Conservation (phyloP, 768 basidiomycete species). For the Pisolithus albus region DNA sequence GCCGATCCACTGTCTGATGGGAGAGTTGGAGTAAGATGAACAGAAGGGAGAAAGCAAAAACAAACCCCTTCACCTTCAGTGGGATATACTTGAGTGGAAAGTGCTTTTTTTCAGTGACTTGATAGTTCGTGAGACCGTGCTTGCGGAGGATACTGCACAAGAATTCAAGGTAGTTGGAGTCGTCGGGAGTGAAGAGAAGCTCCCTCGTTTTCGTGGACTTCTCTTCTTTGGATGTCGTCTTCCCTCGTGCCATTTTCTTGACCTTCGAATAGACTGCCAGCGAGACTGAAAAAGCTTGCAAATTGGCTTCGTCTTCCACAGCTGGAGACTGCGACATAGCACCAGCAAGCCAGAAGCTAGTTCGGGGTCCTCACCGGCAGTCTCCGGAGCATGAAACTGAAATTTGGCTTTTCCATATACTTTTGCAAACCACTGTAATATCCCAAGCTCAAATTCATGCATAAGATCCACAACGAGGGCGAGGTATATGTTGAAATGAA, state of each 20-base stretch:
- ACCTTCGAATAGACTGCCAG: neutral
- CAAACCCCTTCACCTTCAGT: neutral
- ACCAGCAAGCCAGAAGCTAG: too few species aligned
- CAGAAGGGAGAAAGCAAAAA: neutral
- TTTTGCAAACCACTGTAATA: constrained; percentile 14
- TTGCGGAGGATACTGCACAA: neutral
- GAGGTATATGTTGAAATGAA: constrained; percentile 19
- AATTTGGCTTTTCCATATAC: too few species aligned
- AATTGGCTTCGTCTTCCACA: too few species aligned
- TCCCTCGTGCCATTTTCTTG: neutral
- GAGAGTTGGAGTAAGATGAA: neutral
- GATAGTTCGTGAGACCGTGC: neutral
- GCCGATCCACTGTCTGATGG: neutral
- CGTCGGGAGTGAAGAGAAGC: neutral
- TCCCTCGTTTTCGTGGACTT: neutral
- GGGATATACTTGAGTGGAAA: neutral
- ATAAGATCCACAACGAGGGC: constrained; percentile 32
- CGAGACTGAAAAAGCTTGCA: too few species aligned
- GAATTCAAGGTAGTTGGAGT: neutral
- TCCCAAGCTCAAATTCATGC: constrained; percentile 37
- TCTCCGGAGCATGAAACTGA: too few species aligned
- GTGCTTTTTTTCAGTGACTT: neutral
- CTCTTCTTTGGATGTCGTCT: too few species aligned
- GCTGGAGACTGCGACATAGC: too few species aligned
- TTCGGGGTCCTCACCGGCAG: too few species aligned